Base-by-base conservation (phyloP, 352 stramenopile genomes). In the Globisporangium sylvaticum region DNA sequence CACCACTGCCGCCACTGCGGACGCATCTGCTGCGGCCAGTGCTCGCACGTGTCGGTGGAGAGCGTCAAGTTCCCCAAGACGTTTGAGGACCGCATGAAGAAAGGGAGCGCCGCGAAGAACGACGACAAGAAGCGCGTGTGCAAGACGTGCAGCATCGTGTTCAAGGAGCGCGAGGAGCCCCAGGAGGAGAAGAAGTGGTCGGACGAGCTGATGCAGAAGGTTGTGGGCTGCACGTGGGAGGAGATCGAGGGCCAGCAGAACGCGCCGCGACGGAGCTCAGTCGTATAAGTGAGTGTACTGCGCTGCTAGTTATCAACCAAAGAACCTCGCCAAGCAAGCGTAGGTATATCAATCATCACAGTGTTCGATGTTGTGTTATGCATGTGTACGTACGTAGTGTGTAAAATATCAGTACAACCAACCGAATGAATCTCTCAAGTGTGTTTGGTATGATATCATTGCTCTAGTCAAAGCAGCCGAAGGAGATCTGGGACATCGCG, bases 1-100 rank as follows among this genome's bases (percentile, higher is more conserved):
- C 88, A 96, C 68, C 88, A 96, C 73, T 96, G 88, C 67, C 88
- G 88, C 15, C 89, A 92, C 75, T 96, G 88, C 65, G 88, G 87
- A 0, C 84, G 87, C 14, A 74, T 96, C 31, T 87, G 88, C 60
- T 96, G 88, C 60, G 83, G 85, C 18, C 74, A 89, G 61, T 96
- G 88, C 68, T 90, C 84, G 57, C 74, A 90, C 58, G 77, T 89
- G 15, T 90, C 81, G 14, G 75, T 96, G 10, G 84, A 92, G 54
- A 83, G 73, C 56, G 83, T 82, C 34, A 82, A 83, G 24, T 95
- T 94, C 65, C 84, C 87, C 9, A 71, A 78, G 66, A 74, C 76
- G 3, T 95, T 94, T 56, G 72, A 78, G 5, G 70, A 60, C 31
- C 55, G 55, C 8, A 32, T 70, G 6, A 70, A 84, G 44, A 72